Conservation (phyloP, 2,329 filamentous ascomycete species). For the Curvularia sp. region DNA sequence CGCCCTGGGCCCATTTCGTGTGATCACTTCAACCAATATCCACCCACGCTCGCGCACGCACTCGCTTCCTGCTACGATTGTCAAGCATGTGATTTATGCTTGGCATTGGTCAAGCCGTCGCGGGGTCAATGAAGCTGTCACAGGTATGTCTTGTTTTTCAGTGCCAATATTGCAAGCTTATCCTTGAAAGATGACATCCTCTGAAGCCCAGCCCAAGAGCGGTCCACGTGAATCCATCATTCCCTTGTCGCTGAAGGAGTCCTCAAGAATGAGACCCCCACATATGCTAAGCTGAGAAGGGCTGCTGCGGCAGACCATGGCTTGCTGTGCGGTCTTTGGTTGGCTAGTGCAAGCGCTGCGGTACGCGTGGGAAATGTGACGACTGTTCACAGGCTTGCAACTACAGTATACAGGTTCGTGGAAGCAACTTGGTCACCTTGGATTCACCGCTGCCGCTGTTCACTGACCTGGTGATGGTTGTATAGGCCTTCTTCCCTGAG, state of each 20-base stretch:
- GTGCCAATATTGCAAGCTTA: neutral
- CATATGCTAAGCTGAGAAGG: conserved; percentile 3
- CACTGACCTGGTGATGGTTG: conserved; percentile 1
- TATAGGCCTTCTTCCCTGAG: neutral
- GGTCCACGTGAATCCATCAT: neutral
- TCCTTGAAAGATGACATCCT: conserved; percentile 1
- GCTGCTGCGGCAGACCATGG: neutral
- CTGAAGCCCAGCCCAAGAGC: neutral
- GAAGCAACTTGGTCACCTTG: neutral
- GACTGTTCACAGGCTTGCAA: neutral
- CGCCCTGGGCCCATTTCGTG: neutral
- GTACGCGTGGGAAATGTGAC: conserved; percentile 8
- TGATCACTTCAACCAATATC: neutral
- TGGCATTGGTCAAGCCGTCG: neutral
- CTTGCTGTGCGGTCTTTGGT: conserved; percentile 5
- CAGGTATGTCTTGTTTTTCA: neutral
- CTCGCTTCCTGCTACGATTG: neutral
- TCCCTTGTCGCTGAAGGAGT: neutral
- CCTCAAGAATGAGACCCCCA: neutral
- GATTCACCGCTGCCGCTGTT: neutral
- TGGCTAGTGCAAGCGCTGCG: conserved; percentile 16
- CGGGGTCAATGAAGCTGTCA: neutral
- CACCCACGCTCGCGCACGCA: neutral
- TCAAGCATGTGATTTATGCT: neutral
- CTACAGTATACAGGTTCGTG: neutral